These are phyloP conservation scores for Globisporangium yorkense DNA, from an alignment of 352 stramenopile genomes.

Conservation along the genomic window DNA sequence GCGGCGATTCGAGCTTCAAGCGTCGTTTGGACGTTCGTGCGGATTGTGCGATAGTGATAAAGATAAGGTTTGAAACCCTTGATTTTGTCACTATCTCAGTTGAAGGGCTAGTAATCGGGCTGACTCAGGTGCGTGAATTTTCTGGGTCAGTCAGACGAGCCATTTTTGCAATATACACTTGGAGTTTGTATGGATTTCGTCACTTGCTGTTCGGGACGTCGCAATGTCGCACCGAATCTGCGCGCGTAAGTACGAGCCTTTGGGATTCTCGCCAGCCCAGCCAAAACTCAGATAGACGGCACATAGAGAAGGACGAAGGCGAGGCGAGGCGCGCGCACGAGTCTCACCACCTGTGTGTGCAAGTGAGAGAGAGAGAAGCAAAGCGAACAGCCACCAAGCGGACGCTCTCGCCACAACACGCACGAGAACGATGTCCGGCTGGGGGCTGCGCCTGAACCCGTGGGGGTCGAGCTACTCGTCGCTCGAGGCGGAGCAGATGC, in stretches of 20 bases:
- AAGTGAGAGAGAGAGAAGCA: not conserved
- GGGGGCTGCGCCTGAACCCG: constrained; percentile 79
- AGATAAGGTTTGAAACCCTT: too few relatives aligned
- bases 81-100: too few relatives aligned
- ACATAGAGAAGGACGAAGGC: not conserved
- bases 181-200: not conserved
- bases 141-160: too few relatives aligned
- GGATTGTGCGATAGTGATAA: too few relatives aligned
- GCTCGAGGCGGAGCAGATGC: constrained; percentile 83
- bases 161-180: too few relatives aligned
- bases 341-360: not conserved
- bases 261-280: not conserved
- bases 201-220: not conserved
- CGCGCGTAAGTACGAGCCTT: not conserved
- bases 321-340: not conserved
- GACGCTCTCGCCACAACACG: not conserved
- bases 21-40: not conserved
- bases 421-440: constrained; percentile 49
- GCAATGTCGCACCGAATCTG: not conserved
- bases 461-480: constrained; percentile 81
- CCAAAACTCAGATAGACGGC: not conserved
- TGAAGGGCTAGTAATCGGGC: too few relatives aligned
- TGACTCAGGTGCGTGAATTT: too few relatives aligned
- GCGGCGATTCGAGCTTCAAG: not conserved
- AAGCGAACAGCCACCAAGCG: not conserved